Evolutionary conservation across 176 grass and related monocot genomes (phyloP), one percentile per base, ranked within the genome.

Genomic region (Sorghum bicolor): DNA sequence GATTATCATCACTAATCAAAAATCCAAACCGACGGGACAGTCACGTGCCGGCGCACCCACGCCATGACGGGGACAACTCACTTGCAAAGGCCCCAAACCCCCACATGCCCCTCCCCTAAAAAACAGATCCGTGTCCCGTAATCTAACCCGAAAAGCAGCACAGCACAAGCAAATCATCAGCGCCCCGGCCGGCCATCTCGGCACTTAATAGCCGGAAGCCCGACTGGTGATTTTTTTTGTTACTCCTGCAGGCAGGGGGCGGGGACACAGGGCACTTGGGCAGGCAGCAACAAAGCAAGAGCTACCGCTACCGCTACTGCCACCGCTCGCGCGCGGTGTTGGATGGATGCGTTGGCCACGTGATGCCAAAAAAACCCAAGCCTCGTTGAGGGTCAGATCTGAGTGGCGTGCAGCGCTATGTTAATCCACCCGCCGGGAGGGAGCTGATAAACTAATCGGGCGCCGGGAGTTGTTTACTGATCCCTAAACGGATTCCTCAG

Each of bases 401-500:
- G 74, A 78, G 57, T 48, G 68, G 4, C n/a, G 72, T 22, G 12
- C 31, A 1, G 25, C 36, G 3, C 40, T 5, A 66, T 72, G 19
- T 38, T 62, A 85, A 76, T 70, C 11, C 62, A 22, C 29, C 82
- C n/a, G n/a, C n/a, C n/a, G n/a, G n/a, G n/a, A n/a, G 33, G 41
- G 5, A 74, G 30, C 4, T 50, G 16, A 30, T 55, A 76, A 41
- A 70, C 14, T 78, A 79, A 72, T 61, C 41, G 15, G 57, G 28
- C n/a, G 8, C 0, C 0, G 13, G n/a, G 10, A 78, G 34, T 86
- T 78, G 88, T 90, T 86, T 83, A 74, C 84, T 41, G 75, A 87
- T 87, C 89, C 80, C 89, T 50, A 87, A 80, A 80, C 75, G 60
- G 84, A 87, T 87, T 64, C 80, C 69, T 87, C 61, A 80, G 61